phyloP scores from a whole-genome alignment of 1,284 basidiomycete genomes.

The Phellinidium pouzarii region DNA sequence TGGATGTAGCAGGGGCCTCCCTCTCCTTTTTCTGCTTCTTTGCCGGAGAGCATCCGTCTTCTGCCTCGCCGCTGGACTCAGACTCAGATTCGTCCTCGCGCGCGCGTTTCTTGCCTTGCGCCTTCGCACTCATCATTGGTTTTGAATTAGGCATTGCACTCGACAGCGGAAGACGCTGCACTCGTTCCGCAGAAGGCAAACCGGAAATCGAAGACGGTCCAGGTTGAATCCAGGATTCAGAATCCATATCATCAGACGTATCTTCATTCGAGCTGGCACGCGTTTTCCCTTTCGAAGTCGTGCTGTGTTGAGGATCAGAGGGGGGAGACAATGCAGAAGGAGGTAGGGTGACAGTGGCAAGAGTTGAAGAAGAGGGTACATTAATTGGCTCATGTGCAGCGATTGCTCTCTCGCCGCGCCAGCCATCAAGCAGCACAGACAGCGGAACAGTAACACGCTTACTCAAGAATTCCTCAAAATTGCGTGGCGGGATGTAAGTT shows the following conservation, averaged over 20 bases:
- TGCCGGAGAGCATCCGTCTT: slow-evolving; percentile 23
- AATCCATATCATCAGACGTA: background rate
- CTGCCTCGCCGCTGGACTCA: background rate
- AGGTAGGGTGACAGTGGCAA: background rate
- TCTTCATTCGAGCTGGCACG: background rate
- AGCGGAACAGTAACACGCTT: background rate
- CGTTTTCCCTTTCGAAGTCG: background rate
- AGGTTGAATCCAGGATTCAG: background rate
- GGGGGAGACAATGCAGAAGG: too few species aligned
- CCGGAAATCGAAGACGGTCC: background rate
- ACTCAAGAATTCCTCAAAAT: background rate
- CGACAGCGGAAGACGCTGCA: background rate
- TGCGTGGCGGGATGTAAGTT: background rate
- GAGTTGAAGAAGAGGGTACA: background rate
- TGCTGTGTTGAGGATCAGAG: too few species aligned
- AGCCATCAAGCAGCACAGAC: too few species aligned
- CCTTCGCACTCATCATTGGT: background rate
- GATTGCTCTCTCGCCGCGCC: too few species aligned
- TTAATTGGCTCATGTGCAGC: background rate
- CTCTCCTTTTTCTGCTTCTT: too few species aligned
- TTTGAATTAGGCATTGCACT: background rate
- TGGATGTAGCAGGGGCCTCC: too few species aligned
- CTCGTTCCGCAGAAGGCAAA: background rate
- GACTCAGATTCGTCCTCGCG: background rate
- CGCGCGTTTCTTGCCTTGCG: slow-evolving; percentile 25